Evolutionary conservation across 768 basidiomycete species (phyloP).

Genomic region (Astraeus odoratus): DNA sequence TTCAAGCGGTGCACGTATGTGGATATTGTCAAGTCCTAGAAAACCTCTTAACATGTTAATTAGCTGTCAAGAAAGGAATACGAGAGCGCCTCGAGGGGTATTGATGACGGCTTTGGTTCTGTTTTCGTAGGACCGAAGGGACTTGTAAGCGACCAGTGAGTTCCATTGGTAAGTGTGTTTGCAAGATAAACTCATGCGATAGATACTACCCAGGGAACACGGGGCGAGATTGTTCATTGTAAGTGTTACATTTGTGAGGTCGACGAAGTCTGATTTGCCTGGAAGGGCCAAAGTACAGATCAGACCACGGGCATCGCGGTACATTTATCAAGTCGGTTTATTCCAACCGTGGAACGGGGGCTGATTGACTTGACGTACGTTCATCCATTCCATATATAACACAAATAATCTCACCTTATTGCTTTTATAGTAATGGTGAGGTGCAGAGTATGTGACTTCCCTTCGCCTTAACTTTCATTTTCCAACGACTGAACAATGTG

Average conservation of each 20-base stretch:
- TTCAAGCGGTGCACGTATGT: constrained; percentile 76
- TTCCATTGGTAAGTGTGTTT: neutral
- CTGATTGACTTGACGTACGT: constrained; percentile 79
- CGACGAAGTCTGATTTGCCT: neutral
- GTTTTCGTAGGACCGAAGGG: constrained; percentile 58
- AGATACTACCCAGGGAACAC: constrained; percentile 33
- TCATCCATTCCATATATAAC: neutral
- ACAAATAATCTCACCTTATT: no score
- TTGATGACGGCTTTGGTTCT: constrained; percentile 62
- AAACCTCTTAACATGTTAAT: neutral
- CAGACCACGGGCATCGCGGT: constrained; percentile 79
- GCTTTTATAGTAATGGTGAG: constrained; percentile 76
- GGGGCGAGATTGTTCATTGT: constrained; percentile 77
- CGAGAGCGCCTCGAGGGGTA: constrained; percentile 48
- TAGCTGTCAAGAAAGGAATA: constrained; percentile 73
- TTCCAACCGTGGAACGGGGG: constrained; percentile 93
- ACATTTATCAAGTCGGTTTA: constrained; percentile 73
- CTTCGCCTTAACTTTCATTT: neutral
- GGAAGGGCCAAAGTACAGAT: constrained; percentile 76
- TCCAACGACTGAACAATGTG: neutral
- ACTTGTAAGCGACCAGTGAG: constrained; percentile 69
- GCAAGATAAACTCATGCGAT: neutral
- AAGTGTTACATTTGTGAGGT: constrained; percentile 15
- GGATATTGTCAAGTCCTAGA: neutral
- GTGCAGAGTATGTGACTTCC: constrained; percentile 57